A percentile compares a stretch with the other conserved stretches of the same genome.
Conservation (phyloP, 768 basidiomycete species). For the Saitozyma sp. region DNA sequence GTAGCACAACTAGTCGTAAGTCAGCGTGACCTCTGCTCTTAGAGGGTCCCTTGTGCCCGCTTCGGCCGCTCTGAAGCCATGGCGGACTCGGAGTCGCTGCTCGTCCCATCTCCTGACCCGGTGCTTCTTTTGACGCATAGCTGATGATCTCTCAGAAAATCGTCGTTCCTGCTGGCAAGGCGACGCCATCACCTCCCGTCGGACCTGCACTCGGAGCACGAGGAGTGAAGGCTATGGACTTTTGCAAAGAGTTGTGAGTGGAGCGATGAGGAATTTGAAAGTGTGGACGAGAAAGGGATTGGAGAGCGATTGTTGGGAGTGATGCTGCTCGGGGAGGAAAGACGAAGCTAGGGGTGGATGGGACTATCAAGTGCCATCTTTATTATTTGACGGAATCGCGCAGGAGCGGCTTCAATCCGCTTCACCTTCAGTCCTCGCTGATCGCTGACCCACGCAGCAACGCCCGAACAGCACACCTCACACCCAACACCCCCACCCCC, state of each 20-base stretch:
- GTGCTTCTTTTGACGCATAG: background rate
- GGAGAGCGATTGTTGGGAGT: background rate
- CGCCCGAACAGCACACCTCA: conserved; percentile 86
- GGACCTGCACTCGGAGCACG: conserved; percentile 96
- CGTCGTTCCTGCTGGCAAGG: conserved; percentile 87
- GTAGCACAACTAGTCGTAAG: conserved; percentile 12
- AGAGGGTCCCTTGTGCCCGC: too few species aligned
- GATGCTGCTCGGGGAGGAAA: background rate
- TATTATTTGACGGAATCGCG: too few species aligned
- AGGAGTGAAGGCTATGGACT: conserved; percentile 99
- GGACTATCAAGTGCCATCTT: background rate
- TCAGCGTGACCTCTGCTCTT: background rate
- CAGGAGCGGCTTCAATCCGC: background rate
- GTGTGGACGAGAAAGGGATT: background rate
- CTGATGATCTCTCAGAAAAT: conserved; percentile 54
- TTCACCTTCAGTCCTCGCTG: background rate
- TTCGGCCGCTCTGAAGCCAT: too few species aligned
- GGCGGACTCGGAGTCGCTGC: too few species aligned
- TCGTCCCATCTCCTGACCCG: too few species aligned
- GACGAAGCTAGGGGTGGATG: too few species aligned
- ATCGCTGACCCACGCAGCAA: conserved; percentile 57
- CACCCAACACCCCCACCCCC: conserved; percentile 80
- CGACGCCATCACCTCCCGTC: conserved; percentile 91
- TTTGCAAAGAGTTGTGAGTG: conserved; percentile 87
- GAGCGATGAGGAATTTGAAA: background rate